Conservation (phyloP, 108 stramenopile genomes). For the Stephanodiscus triporus region DNA sequence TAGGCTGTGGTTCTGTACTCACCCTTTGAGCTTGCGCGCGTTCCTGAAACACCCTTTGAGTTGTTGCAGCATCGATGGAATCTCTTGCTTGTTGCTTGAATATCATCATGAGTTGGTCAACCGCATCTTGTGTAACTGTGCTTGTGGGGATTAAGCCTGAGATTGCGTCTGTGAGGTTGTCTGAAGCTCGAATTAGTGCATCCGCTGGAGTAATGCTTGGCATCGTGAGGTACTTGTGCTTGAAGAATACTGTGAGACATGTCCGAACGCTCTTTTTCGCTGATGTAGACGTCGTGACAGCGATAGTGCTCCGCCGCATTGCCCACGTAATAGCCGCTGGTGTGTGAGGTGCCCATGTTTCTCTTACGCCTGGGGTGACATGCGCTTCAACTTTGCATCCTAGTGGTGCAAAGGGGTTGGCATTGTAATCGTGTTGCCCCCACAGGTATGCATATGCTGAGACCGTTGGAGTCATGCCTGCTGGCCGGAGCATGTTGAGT, state of each 20-base stretch:
- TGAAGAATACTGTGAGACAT: too few relatives aligned
- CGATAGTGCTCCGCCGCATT: conserved; percentile 2
- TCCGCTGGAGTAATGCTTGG: conserved; percentile 5
- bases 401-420: conserved; percentile 17
- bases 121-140: neutral
- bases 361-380: neutral
- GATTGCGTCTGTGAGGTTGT: neutral
- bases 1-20: too few relatives aligned
- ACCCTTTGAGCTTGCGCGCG: neutral
- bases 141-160: neutral
- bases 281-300: too few relatives aligned
- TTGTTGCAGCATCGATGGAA: neutral
- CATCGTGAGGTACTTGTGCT: conserved; percentile 3
- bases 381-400: conserved; percentile 10
- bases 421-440: too few relatives aligned
- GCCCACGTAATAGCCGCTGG: conserved; percentile 5
- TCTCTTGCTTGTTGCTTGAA: conserved; percentile 3
- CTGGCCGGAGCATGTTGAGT: conserved; percentile 11
- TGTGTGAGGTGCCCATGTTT: conserved; percentile 11
- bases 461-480: neutral
- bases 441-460: conserved; percentile 15
- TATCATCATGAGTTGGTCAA: neutral
- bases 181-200: conserved; percentile 13
- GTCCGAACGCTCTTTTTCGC: too few relatives aligned
- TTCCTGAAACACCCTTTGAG: neutral